phyloP scores from a whole-genome alignment of 345 rosid genomes.

The Populus alba region DNA sequence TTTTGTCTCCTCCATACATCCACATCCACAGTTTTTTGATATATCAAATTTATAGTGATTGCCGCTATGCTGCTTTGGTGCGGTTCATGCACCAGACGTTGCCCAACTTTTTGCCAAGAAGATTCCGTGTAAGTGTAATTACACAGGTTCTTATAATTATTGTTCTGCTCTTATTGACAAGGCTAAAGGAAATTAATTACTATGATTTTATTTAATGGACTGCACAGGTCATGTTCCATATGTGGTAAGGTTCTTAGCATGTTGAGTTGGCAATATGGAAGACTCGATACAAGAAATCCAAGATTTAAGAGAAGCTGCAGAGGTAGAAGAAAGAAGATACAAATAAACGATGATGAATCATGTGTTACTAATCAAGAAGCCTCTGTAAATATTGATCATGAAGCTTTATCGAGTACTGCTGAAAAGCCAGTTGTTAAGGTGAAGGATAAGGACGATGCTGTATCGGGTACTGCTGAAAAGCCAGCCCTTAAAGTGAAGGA shows the following conservation, averaged over 20 bases:
- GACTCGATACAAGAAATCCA: background rate
- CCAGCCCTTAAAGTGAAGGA: background rate
- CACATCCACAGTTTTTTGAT: too few relatives aligned
- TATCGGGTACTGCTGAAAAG: background rate
- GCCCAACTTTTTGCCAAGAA: background rate
- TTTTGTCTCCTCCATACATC: background rate
- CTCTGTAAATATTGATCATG: background rate
- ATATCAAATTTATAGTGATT: background rate
- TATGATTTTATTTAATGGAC: background rate
- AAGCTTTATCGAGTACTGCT: background rate
- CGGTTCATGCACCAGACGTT: background rate
- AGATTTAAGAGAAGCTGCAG: background rate
- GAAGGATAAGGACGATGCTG: background rate
- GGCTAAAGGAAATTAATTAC: background rate
- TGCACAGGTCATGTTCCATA: constrained; percentile 1
- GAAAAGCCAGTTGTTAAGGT: background rate
- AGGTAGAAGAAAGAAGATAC: background rate
- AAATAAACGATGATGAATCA: background rate
- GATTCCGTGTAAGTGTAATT: background rate
- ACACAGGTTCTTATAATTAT: background rate
- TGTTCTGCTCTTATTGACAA: too few relatives aligned
- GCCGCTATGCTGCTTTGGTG: background rate
- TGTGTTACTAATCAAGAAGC: background rate
- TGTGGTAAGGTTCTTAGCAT: constrained; percentile 2
- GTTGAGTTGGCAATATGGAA: background rate